phyloP scores from a whole-genome alignment of 148 eudicot species.

The Rhododendron molle region DNA sequence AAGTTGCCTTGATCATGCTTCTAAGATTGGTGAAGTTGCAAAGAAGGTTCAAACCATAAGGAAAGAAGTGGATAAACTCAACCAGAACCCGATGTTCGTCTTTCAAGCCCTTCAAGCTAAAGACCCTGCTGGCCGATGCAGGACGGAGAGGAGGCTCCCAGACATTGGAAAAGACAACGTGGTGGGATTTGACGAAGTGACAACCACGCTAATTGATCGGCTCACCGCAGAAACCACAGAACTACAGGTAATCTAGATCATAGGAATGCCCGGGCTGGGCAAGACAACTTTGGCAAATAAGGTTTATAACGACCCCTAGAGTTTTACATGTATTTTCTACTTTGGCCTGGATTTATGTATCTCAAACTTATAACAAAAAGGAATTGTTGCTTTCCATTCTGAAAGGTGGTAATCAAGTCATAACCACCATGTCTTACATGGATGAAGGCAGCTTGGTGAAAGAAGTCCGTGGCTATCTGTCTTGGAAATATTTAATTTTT shows the following conservation, averaged over 20 bases:
- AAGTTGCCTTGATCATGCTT: background rate
- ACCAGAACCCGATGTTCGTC: too few species aligned
- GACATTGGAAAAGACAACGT: slow-evolving; percentile 22
- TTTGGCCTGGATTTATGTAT: slow-evolving; percentile 29
- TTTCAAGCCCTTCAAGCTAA: too few species aligned
- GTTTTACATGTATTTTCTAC: slow-evolving; percentile 16
- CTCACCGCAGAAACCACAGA: slow-evolving; percentile 2
- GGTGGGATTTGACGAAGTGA: slow-evolving; percentile 37
- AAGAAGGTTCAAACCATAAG: too few species aligned
- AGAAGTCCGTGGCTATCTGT: background rate
- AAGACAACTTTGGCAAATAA: slow-evolving; percentile 36
- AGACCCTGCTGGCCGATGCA: too few species aligned
- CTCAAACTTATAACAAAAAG: slow-evolving; percentile 20
- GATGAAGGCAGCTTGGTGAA: background rate
- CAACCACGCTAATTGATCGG: slow-evolving; percentile 13
- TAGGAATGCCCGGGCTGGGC: slow-evolving; percentile 36
- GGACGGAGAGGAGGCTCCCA: background rate
- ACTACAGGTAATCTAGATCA: slow-evolving; percentile 21
- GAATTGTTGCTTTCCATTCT: slow-evolving; percentile 16
- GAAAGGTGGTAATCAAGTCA: background rate
- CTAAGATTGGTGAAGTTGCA: too few species aligned
- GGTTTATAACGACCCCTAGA: slow-evolving; percentile 18
- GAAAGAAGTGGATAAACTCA: too few species aligned
- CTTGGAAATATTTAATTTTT: slow-evolving; percentile 17
- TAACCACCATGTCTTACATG: background rate